phyloP scores from a whole-genome alignment of 768 basidiomycete genomes.

The Suillus decipiens region DNA sequence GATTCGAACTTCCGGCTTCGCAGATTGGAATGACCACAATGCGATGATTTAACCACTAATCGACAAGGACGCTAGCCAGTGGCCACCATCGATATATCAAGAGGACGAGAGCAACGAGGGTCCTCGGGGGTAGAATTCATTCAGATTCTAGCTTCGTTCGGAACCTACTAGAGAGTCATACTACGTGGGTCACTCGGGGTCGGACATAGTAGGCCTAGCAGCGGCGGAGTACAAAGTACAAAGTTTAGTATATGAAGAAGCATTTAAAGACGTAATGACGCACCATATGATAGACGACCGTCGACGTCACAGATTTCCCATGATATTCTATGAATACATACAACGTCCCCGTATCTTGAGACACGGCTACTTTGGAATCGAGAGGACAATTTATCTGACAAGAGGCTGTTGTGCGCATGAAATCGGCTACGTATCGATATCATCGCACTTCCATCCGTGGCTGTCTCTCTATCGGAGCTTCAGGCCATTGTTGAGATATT shows the following conservation, averaged over 20 bases:
- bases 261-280: not conserved
- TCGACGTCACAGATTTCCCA: not conserved
- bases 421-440: not conserved
- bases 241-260: not conserved
- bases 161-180: not conserved
- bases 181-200: not conserved
- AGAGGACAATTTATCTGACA: not conserved
- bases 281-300: not conserved
- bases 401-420: not conserved
- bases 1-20: constrained; percentile 46
- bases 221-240: not conserved
- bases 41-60: constrained; percentile 49
- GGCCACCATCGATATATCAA: not conserved
- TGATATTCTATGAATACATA: not conserved
- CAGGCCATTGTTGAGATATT: constrained; percentile 16
- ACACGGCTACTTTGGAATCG: not conserved
- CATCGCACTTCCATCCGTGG: not conserved
- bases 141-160: not conserved
- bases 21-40: constrained; percentile 38
- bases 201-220: no score
- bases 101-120: not conserved
- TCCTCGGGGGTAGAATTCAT: not conserved
- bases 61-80: constrained; percentile 35
- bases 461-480: not conserved
- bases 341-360: not conserved